Conservation (phyloP, 2,329 filamentous ascomycete genomes). For the Sporothrix mexicana region DNA sequence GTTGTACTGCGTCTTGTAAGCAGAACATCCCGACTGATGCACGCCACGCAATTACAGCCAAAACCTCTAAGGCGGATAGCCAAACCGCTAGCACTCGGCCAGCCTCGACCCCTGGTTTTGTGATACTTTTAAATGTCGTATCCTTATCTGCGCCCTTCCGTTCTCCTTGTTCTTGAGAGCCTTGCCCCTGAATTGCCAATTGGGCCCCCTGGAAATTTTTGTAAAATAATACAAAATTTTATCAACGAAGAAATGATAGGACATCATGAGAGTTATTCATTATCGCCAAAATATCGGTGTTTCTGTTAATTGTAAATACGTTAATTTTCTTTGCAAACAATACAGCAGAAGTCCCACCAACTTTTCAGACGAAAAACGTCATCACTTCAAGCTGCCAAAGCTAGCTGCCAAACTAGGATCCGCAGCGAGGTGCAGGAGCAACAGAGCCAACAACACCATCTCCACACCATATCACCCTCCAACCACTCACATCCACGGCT, state of each 20-base stretch:
- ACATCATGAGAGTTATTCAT: too few relatives aligned
- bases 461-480: background rate
- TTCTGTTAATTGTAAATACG: too few relatives aligned
- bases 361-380: slow-evolving; percentile 20
- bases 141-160: slow-evolving; percentile 7
- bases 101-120: background rate
- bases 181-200: background rate
- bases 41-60: slow-evolving; percentile 17
- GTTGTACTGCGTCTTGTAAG: background rate
- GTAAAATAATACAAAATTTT: too few relatives aligned
- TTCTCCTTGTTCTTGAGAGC: background rate
- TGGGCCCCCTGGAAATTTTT: too few relatives aligned
- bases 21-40: background rate
- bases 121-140: background rate
- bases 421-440: background rate
- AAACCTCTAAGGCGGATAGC: background rate
- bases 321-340: background rate
- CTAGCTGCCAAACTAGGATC: slow-evolving; percentile 18
- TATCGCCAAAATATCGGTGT: too few relatives aligned
- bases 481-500: background rate
- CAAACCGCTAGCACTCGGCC: slow-evolving; percentile 1
- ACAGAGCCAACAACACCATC: background rate
- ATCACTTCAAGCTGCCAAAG: slow-evolving; percentile 3
- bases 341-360: background rate
- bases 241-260: too few relatives aligned